Conservation (phyloP, 768 basidiomycete genomes). For the Pleurotus tuber-regium region DNA sequence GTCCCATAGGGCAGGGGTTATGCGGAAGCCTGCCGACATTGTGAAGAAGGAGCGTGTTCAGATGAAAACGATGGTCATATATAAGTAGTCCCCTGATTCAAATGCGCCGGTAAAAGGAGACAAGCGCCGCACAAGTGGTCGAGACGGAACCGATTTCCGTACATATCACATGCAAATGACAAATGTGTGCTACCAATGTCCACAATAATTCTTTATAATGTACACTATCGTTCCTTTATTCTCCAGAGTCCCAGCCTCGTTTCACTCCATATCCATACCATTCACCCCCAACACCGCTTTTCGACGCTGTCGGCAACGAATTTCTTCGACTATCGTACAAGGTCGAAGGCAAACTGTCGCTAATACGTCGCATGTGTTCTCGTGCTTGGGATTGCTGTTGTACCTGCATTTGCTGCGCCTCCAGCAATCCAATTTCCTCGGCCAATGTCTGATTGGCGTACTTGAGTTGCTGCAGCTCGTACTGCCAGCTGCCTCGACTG, state of each 20-base stretch:
- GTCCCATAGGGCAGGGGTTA: constrained; percentile 81
- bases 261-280: not conserved
- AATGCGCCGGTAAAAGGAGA: too few species aligned
- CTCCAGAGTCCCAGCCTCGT: constrained; percentile 3
- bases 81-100: too few species aligned
- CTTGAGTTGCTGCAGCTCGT: constrained; percentile 82
- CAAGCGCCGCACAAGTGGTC: too few species aligned
- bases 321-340: not conserved
- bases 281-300: not conserved
- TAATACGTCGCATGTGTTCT: not conserved
- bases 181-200: too few species aligned
- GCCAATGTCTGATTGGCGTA: constrained; percentile 63
- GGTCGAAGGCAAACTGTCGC: not conserved
- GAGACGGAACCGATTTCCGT: too few species aligned
- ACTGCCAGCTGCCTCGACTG: constrained; percentile 82
- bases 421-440: constrained; percentile 47
- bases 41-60: too few species aligned
- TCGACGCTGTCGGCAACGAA: not conserved
- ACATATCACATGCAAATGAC: too few species aligned
- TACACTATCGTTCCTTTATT: too few species aligned
- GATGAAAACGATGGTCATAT: too few species aligned
- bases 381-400: not conserved
- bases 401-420: constrained; percentile 17
- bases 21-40: constrained; percentile 67
- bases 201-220: too few species aligned